Percentiles rank a stretch among this genome's conserved stretches.
Conservation (phyloP, 345 rosid genomes). For the Raphanus sativus region DNA sequence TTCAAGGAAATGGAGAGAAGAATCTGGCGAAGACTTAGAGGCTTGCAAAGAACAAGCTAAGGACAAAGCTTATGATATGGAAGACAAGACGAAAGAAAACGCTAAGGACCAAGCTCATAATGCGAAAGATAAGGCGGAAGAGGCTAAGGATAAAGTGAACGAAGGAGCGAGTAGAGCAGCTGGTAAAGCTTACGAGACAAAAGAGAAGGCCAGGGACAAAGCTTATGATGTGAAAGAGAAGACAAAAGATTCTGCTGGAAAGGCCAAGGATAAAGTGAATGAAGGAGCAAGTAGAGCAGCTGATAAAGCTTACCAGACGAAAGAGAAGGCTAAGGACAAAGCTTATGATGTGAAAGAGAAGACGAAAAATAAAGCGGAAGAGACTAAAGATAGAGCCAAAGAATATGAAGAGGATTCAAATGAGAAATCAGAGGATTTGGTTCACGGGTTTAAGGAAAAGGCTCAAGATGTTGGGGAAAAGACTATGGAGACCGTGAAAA, state of each 20-base stretch:
- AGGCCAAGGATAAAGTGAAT: constrained; percentile 10
- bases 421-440: constrained; percentile 28
- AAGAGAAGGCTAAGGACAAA: constrained; percentile 21
- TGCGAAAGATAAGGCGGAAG: background rate
- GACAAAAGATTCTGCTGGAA: background rate
- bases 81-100: background rate
- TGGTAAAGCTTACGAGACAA: constrained; percentile 12
- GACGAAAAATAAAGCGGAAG: constrained; percentile 2
- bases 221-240: constrained; percentile 18
- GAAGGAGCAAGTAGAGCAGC: constrained; percentile 30
- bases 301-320: constrained; percentile 16
- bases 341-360: background rate
- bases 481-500: constrained; percentile 38
- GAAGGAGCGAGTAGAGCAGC: background rate
- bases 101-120: background rate
- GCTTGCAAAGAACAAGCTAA: background rate
- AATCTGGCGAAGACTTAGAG: background rate
- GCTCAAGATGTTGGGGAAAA: constrained; percentile 35
- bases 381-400: constrained; percentile 16
- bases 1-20: constrained; percentile 10
- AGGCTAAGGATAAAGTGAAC: background rate
- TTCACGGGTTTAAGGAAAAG: constrained; percentile 35
- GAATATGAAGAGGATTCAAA: constrained; percentile 26
- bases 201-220: constrained; percentile 19
- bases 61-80: background rate